phyloP scores from a whole-genome alignment of 345 rosid genomes.

The Populus davidiana region DNA sequence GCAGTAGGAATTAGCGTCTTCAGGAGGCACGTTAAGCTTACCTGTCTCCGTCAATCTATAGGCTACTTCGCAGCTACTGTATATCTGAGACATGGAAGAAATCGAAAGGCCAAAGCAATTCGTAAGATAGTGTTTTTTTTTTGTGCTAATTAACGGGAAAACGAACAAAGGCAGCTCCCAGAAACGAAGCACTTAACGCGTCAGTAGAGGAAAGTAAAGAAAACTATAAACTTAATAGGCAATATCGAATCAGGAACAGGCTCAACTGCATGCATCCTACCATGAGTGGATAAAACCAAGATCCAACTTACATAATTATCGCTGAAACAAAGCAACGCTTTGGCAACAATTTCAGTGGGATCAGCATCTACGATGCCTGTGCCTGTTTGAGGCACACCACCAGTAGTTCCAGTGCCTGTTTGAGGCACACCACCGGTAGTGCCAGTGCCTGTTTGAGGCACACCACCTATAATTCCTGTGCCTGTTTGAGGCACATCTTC shows the following conservation, averaged over 20 bases:
- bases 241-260: background rate
- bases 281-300: background rate
- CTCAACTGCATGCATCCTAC: background rate
- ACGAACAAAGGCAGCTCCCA: background rate
- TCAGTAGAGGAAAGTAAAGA: background rate
- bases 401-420: background rate
- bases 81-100: constrained; percentile 39
- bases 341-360: constrained; percentile 55
- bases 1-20: constrained; percentile 49
- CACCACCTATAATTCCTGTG: background rate
- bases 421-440: background rate
- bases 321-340: constrained; percentile 75
- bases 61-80: constrained; percentile 62
- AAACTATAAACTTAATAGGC: background rate
- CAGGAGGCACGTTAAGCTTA: constrained; percentile 49
- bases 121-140: background rate
- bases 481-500: background rate
- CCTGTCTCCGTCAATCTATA: constrained; percentile 66
- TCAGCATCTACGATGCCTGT: constrained; percentile 22
- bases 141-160: background rate
- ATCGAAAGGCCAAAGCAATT: background rate
- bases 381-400: background rate
- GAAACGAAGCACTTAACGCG: background rate
- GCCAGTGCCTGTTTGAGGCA: background rate
- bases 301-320: constrained; percentile 49